These are phyloP conservation scores for Ganoderma multipileum DNA, from an alignment of 1,284 basidiomycete species.

Conservation along the genomic window DNA sequence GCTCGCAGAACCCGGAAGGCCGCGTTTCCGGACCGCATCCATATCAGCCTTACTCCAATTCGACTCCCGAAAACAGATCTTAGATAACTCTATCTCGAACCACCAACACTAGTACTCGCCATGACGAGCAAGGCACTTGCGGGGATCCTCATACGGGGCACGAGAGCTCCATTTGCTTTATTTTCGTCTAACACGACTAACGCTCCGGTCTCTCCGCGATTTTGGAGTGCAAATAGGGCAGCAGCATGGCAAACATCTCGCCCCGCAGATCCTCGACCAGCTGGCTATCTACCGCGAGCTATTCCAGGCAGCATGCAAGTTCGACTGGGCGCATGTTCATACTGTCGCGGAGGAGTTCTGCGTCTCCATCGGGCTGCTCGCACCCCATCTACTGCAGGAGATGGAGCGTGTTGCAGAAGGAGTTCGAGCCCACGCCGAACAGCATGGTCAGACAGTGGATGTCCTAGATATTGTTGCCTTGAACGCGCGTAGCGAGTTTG, in stretches of 20 bases:
- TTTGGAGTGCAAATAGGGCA: slow-evolving; percentile 37
- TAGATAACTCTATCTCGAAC: slow-evolving; percentile 2
- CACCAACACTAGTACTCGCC: neutral
- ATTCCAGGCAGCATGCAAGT: slow-evolving; percentile 40
- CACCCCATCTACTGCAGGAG: slow-evolving; percentile 42
- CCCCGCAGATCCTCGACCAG: slow-evolving; percentile 40
- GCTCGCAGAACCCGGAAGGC: too few species aligned
- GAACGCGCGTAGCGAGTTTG: slow-evolving; percentile 47
- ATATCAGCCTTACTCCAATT: neutral
- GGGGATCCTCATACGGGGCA: slow-evolving; percentile 19
- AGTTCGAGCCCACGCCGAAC: slow-evolving; percentile 10
- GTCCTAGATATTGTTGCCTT: slow-evolving; percentile 44
- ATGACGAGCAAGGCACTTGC: slow-evolving; percentile 12
- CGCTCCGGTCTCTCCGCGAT: neutral
- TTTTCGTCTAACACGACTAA: too few species aligned
- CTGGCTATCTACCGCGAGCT: slow-evolving; percentile 41
- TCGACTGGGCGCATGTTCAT: slow-evolving; percentile 42
- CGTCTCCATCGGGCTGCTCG: slow-evolving; percentile 35
- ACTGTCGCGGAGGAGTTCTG: slow-evolving; percentile 37
- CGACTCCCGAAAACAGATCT: neutral
- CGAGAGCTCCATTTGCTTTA: neutral
- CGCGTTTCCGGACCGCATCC: too few species aligned
- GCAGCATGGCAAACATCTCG: slow-evolving; percentile 39
- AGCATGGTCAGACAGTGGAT: slow-evolving; percentile 25
- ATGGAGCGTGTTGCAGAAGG: slow-evolving; percentile 45